phyloP scores from a whole-genome alignment of 306 rosid species.

The Rosa lucieae region DNA sequence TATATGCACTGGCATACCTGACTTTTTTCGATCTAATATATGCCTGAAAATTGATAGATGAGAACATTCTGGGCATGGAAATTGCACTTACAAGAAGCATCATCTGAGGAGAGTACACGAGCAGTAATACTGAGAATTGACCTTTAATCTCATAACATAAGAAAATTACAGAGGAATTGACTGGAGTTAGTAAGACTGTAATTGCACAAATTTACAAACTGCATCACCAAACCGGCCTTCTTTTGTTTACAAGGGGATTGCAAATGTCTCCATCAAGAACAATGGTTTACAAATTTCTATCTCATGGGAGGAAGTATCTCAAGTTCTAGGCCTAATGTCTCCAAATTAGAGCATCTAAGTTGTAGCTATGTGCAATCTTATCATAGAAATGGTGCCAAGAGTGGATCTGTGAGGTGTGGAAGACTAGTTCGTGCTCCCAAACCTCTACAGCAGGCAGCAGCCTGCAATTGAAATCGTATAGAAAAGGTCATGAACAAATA shows the following conservation, averaged over 20 bases:
- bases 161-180: neutral
- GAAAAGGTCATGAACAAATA: conserved; percentile 1
- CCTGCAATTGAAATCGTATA: conserved; percentile 45
- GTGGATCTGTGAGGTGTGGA: conserved; percentile 66
- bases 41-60: neutral
- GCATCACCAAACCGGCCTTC: neutral
- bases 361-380: neutral
- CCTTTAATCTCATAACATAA: neutral
- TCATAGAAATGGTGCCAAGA: conserved; percentile 52
- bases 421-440: conserved; percentile 90
- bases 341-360: neutral
- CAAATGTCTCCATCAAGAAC: neutral
- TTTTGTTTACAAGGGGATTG: neutral
- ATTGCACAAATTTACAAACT: neutral
- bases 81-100: neutral
- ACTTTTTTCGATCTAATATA: neutral
- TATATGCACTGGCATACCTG: neutral
- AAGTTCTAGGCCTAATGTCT: neutral
- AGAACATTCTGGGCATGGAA: neutral
- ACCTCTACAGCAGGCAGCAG: conserved; percentile 78
- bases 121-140: neutral
- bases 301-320: neutral
- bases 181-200: neutral
- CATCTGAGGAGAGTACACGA: neutral
- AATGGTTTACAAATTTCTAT: neutral